Base-by-base conservation (phyloP, 1,139 yeast species). In the Kodamaea ohmeri region DNA sequence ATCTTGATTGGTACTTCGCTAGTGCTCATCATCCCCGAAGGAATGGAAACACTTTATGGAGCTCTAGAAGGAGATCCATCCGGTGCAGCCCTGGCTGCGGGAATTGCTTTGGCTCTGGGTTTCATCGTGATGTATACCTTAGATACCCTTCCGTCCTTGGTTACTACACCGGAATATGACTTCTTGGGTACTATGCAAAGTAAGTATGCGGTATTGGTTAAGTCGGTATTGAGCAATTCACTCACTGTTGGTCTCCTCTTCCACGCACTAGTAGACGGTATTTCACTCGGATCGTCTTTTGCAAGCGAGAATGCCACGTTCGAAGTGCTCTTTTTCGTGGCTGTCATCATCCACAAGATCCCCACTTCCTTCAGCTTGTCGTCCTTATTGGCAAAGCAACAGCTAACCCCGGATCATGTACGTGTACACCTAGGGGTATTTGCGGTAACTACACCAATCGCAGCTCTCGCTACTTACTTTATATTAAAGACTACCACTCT, bases 321-420 rank as follows among this genome's bases (percentile, higher is more conserved):
- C 22, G 73, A 72, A 32, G 48, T 76, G n/a, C 51, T 80, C 14
- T 70, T 81, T 44, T 76, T 76, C 46, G 40, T 75, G 6, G 83
- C 87, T 13, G 75, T 85, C 15, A 69, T 84, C 42, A 56, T 83
- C 21, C 95, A 84, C 64, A 84, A 84, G 54, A 66, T 84, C 4
- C 95, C 95, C 0, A 83, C 92, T 0, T 73, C 88, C 4, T 81
- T 84, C 54, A 84, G 90, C 34, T 67, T 85, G 33, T 60, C 78
- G 1, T 72, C 87, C 2, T 68, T 83, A 9, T 61, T 85, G 29
- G 53, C 74, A n/a, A 63, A 67, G 30, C 62, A 65, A 34, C 58
- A 58, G 5, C 48, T 63, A 2, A 44, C 56, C n/a, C 42, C 45
- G 6, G 45, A 48, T 12, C 53, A 56, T n/a, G 61, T 75, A 15